Conservation (phyloP, 73 alveolate species). For the Paramecium octaurelia region DNA sequence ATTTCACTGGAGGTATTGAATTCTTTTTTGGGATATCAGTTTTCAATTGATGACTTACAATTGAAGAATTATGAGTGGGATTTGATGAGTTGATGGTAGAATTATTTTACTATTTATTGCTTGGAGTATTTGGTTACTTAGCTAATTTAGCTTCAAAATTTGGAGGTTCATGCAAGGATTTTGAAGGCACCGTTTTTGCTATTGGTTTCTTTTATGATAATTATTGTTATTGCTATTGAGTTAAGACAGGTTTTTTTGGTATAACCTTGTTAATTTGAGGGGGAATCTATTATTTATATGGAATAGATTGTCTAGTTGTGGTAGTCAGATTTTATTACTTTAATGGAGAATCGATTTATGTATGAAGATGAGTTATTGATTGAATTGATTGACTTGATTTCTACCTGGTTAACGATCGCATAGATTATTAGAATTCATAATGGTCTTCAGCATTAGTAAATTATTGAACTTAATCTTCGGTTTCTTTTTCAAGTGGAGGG, state of each 20-base stretch:
- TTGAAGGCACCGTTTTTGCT: neutral
- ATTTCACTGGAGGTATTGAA: neutral
- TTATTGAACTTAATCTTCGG: neutral
- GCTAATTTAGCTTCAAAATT: neutral
- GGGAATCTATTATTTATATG: neutral
- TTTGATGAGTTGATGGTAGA: neutral
- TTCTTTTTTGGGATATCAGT: neutral
- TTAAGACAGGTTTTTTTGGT: neutral
- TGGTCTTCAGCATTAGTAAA: neutral
- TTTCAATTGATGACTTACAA: neutral
- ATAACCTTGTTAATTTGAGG: neutral
- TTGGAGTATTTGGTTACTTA: neutral
- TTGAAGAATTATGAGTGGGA: neutral
- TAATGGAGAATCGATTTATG: neutral
- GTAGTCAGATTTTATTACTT: neutral
- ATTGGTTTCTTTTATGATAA: neutral
- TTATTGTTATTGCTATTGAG: neutral
- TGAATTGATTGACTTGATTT: constrained; percentile 15
- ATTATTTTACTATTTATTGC: neutral
- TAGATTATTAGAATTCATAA: neutral
- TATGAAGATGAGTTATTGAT: neutral
- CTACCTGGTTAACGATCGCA: constrained; percentile 36
- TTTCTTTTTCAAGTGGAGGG: neutral
- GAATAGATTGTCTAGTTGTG: neutral
- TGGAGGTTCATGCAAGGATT: constrained; percentile 32